A percentile compares a stretch with the other conserved stretches of the same genome.
phyloP scores from a whole-genome alignment of 345 rosid species.

The Ceriops decandra region DNA sequence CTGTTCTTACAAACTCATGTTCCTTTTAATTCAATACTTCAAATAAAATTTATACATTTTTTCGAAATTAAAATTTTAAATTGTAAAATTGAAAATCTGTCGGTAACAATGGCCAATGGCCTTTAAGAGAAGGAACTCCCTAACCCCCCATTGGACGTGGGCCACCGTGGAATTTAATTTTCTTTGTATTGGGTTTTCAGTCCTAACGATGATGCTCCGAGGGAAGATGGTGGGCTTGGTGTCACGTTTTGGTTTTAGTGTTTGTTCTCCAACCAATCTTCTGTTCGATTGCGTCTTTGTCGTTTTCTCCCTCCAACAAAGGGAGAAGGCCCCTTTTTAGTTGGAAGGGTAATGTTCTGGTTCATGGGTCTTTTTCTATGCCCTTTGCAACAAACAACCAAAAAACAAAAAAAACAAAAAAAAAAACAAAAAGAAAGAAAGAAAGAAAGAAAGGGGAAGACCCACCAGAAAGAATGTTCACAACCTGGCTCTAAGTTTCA shows the following conservation, averaged over 20 bases:
- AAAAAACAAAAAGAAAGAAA: no score
- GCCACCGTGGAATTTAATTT: conserved; percentile 3
- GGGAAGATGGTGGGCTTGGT: conserved; percentile 12
- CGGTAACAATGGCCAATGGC: not conserved
- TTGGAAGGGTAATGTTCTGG: not conserved
- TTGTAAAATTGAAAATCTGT: no score
- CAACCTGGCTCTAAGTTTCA: no score
- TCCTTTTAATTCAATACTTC: not conserved
- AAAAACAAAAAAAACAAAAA: no score
- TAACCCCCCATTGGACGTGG: conserved; percentile 10
- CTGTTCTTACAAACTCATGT: no score
- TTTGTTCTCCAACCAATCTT: conserved; percentile 5
- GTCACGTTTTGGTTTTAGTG: conserved; percentile 12
- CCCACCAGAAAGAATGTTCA: no score
- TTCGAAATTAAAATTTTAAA: no score
- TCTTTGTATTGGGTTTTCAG: conserved; percentile 13
- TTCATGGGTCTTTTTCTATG: not conserved
- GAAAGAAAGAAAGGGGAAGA: conserved; percentile 23
- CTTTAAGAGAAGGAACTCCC: not conserved
- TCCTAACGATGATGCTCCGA: conserved; percentile 10
- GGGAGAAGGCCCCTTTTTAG: not conserved
- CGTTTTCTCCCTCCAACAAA: not conserved
- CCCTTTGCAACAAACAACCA: not conserved
- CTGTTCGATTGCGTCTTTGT: not conserved
- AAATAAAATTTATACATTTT: not conserved